Base-by-base conservation (phyloP, 1,284 basidiomycete species). In the Leccinum pachyderme region DNA sequence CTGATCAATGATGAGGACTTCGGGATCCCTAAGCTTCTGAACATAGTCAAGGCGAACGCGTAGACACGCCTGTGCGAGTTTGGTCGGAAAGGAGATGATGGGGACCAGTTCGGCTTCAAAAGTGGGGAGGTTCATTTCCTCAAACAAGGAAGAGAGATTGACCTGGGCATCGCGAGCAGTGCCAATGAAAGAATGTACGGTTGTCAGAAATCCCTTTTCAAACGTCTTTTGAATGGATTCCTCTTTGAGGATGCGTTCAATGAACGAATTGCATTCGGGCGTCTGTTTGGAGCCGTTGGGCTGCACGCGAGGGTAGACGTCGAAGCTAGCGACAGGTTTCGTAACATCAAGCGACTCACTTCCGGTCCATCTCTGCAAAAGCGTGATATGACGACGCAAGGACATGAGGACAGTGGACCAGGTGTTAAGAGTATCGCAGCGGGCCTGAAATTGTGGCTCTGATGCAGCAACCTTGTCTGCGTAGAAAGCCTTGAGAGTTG, bases 241-340 rank as follows among this genome's bases (percentile, higher is more conserved):
- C 73, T 99, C 97, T 71, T 98, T 98, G 57, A 98, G 81, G 41
- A 99, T 79, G 37, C 94, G 86, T 71, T 99, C 97, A 33, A 98
- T 89, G 69, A 99, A 99, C 64, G 84, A 91, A 58, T 81, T 88
- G 56, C 79, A 81, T 61, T 84, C 82, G 15, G 79, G 69, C 35
- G 80, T 67, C 55, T 66, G 63, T 37, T 83, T 79, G 27, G 71
- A 60, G 12, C 67, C 71, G 53, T 67, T 65, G 47, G 64, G 53
- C 18, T 63, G 54, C 55, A 58, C 53, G 47, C 63, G 63, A 44
- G 68, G 61, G 33, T 69, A 64, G 47, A 68, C 64, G 57, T 90
- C 87, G 25, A 80, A 77, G 47, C 71, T 79, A 28, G 84, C 83
- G 63, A 86, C 85, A 9, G 88, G 88, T 59, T 87, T 84, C 25